These are phyloP conservation scores for Ceratobasidium sp. DNA, from an alignment of 1,284 basidiomycete genomes.

Conservation along the genomic window DNA sequence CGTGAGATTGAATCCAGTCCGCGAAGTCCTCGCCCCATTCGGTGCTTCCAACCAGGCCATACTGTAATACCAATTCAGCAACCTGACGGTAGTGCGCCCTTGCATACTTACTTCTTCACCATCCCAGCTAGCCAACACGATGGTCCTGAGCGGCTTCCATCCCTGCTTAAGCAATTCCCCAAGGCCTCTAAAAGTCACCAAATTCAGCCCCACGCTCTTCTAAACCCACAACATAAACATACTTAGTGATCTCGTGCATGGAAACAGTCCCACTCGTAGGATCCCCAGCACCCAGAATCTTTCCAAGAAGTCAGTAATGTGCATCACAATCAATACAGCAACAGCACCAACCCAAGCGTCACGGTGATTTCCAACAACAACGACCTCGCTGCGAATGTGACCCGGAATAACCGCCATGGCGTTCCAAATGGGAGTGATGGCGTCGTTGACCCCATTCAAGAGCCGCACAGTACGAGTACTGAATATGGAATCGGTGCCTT, in stretches of 20 bases:
- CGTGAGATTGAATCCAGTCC: constrained; percentile 78
- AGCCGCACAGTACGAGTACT: constrained; percentile 65
- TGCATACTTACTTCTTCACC: constrained; percentile 76
- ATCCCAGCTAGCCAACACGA: constrained; percentile 93
- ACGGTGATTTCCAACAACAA: constrained; percentile 87
- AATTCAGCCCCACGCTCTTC: background rate
- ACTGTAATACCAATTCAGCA: constrained; percentile 57
- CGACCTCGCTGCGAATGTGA: constrained; percentile 84
- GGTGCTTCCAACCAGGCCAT: constrained; percentile 87
- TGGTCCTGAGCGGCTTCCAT: constrained; percentile 90
- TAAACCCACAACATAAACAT: background rate
- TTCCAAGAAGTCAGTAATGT: constrained; percentile 45
- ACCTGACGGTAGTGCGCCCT: background rate
- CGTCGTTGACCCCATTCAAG: constrained; percentile 79
- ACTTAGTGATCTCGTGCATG: constrained; percentile 77
- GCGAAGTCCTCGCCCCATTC: constrained; percentile 93
- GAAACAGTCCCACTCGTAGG: constrained; percentile 89
- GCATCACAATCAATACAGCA: background rate
- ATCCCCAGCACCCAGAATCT: constrained; percentile 84
- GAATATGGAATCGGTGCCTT: constrained; percentile 56
- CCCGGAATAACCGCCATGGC: constrained; percentile 92
- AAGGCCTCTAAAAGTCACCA: constrained; percentile 68
- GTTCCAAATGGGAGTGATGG: constrained; percentile 86
- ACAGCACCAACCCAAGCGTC: constrained; percentile 61
- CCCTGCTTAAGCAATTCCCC: constrained; percentile 76